A percentile compares a stretch with the other conserved stretches of the same genome.
phyloP scores from a whole-genome alignment of 208 protist genomes.

The Kentomonas sorsogonicus region DNA sequence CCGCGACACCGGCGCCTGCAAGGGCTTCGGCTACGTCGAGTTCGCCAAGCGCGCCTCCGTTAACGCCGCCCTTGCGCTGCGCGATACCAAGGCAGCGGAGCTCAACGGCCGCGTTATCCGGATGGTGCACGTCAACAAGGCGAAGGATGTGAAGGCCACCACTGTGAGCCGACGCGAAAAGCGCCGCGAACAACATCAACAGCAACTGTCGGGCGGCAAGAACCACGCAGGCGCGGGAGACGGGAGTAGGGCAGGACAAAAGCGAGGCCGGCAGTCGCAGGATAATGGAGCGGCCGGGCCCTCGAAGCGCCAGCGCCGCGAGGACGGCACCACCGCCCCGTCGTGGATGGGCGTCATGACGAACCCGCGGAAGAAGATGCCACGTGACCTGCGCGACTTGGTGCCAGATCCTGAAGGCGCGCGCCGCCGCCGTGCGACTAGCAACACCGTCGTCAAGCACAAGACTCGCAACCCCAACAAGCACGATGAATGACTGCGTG shows the following conservation, averaged over 20 bases:
- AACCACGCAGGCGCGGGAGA: neutral
- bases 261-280: neutral
- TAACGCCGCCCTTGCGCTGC: conserved; percentile 49
- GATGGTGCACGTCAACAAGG: conserved; percentile 85
- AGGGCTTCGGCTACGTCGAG: conserved; percentile 90
- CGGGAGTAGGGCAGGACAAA: neutral
- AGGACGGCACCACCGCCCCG: conserved; percentile 5
- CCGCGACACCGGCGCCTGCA: conserved; percentile 70
- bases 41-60: conserved; percentile 57
- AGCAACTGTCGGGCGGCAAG: neutral
- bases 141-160: conserved; percentile 54
- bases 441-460: conserved; percentile 69
- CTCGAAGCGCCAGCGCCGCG: conserved; percentile 2
- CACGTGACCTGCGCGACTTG: conserved; percentile 74
- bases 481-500: no score
- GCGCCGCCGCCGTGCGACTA: no score
- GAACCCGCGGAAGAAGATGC: conserved; percentile 84
- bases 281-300: conserved; percentile 8
- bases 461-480: conserved; percentile 82
- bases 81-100: conserved; percentile 45
- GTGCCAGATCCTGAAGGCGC: no score
- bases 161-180: conserved; percentile 64
- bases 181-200: conserved; percentile 20
- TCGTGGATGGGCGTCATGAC: conserved; percentile 82
- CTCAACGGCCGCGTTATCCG: conserved; percentile 74